These are phyloP conservation scores for Sporothrix luriei DNA, from an alignment of 2,329 filamentous ascomycete genomes.

Conservation along the genomic window DNA sequence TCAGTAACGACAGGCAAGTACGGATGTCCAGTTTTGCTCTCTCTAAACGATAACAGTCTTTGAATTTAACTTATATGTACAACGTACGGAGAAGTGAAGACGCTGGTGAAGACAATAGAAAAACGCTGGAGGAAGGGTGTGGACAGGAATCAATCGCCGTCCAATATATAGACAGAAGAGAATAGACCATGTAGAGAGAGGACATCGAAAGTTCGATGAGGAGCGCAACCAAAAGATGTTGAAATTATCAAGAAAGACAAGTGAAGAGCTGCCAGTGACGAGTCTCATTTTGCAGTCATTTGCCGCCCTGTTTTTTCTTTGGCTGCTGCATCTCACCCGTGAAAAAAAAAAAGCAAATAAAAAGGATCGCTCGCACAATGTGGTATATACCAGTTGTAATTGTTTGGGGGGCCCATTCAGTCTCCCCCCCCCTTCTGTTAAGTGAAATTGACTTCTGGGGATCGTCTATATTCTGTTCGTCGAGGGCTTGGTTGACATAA, in stretches of 20 bases:
- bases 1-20: too few relatives aligned
- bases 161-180: conserved; percentile 23
- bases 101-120: neutral
- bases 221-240: neutral
- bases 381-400: conserved; percentile 16
- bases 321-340: neutral
- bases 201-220: too few relatives aligned
- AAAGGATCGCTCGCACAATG: conserved; percentile 23
- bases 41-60: neutral
- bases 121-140: neutral
- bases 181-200: neutral
- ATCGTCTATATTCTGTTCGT: conserved; percentile 40
- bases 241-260: neutral
- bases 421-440: neutral
- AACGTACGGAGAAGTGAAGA: neutral
- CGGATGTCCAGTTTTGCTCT: neutral
- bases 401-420: neutral
- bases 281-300: too few relatives aligned
- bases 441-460: neutral
- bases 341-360: neutral
- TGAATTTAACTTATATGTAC: conserved; percentile 19
- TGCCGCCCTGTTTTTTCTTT: neutral
- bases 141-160: conserved; percentile 20
- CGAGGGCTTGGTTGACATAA: conserved; percentile 46
- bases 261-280: neutral